Conservation (phyloP, 78 protist genomes). For the Dictyostelium citrinum region DNA sequence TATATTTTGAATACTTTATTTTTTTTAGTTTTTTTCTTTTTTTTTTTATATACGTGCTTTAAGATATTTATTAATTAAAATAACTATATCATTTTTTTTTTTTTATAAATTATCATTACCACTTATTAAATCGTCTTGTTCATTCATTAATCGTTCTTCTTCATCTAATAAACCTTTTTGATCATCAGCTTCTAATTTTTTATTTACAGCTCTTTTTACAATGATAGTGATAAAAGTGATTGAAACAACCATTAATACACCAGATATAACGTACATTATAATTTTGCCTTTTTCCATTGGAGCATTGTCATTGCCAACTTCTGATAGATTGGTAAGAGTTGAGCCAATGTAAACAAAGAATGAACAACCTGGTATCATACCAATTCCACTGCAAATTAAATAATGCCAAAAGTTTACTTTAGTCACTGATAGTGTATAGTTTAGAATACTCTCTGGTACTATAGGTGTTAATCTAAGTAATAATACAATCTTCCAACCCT, state of each 20-base stretch:
- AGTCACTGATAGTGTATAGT: slow-evolving; percentile 63
- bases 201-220: slow-evolving; percentile 72
- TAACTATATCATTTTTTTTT: background rate
- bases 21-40: background rate
- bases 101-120: background rate
- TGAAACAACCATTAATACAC: slow-evolving; percentile 40
- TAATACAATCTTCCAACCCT: slow-evolving; percentile 74
- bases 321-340: slow-evolving; percentile 13
- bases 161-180: slow-evolving; percentile 54
- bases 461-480: slow-evolving; percentile 47
- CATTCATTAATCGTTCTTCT: slow-evolving; percentile 8
- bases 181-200: slow-evolving; percentile 52
- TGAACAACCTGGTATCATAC: slow-evolving; percentile 70
- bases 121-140: background rate
- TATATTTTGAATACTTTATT: background rate
- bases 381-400: slow-evolving; percentile 45
- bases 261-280: slow-evolving; percentile 45
- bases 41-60: background rate
- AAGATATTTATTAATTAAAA: background rate
- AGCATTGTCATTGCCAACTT: slow-evolving; percentile 9
- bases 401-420: slow-evolving; percentile 23
- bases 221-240: slow-evolving; percentile 45
- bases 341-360: slow-evolving; percentile 55
- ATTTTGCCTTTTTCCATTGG: slow-evolving; percentile 11
- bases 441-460: slow-evolving; percentile 49